A percentile compares a stretch with the other conserved stretches of the same genome.
These are phyloP conservation scores for Acer yangbiense DNA, from an alignment of 345 rosid species.

Conservation along the genomic window DNA sequence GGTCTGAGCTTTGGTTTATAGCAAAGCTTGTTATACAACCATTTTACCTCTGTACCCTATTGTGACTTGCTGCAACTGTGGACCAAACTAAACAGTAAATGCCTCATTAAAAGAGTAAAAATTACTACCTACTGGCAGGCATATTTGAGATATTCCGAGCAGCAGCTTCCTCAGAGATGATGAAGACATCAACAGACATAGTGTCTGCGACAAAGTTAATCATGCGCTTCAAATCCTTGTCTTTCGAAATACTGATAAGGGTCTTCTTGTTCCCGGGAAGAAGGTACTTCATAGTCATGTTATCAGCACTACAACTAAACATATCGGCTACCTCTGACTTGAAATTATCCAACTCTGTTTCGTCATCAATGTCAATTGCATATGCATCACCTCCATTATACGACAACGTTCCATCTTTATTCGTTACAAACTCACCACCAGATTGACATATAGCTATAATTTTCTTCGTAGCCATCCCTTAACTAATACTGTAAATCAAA, in stretches of 20 bases:
- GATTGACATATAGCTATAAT: slow-evolving; percentile 94
- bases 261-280: slow-evolving; percentile 92
- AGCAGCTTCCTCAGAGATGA: slow-evolving; percentile 58
- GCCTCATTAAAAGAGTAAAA: neutral
- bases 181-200: slow-evolving; percentile 61
- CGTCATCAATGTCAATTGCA: slow-evolving; percentile 71
- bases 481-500: slow-evolving; percentile 1
- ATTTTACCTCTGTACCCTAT: neutral
- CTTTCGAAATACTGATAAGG: slow-evolving; percentile 84
- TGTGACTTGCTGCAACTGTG: slow-evolving; percentile 20
- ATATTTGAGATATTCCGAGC: slow-evolving; percentile 53
- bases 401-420: slow-evolving; percentile 64
- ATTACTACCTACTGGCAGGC: slow-evolving; percentile 73
- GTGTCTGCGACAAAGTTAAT: slow-evolving; percentile 71
- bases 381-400: slow-evolving; percentile 86
- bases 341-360: slow-evolving; percentile 61
- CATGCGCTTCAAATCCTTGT: slow-evolving; percentile 88
- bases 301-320: slow-evolving; percentile 55
- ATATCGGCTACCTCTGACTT: slow-evolving; percentile 79
- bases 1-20: neutral
- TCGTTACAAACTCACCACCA: slow-evolving; percentile 76
- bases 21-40: neutral
- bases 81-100: neutral
- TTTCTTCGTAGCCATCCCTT: slow-evolving; percentile 76
- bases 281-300: slow-evolving; percentile 75